phyloP scores from a whole-genome alignment of 2,329 filamentous ascomycete species.

The Penicillium sclerotigenum region DNA sequence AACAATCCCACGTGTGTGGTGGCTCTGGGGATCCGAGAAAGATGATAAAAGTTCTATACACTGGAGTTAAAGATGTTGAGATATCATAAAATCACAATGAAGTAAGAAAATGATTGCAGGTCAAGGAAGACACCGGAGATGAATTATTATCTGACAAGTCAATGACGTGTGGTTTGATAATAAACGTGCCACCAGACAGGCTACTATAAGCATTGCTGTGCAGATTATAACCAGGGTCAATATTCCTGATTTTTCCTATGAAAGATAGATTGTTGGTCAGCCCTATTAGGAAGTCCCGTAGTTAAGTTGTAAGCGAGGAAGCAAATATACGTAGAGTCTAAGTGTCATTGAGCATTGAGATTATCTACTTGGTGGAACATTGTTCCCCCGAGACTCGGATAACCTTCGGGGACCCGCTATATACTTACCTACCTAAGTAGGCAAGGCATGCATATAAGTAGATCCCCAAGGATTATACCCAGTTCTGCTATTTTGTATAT shows the following conservation, averaged over 20 bases:
- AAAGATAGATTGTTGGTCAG: not conserved
- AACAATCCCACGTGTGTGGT: not conserved
- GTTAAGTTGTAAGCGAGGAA: not conserved
- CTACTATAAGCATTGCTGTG: not conserved
- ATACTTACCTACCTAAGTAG: too few species aligned
- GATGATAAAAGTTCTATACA: not conserved
- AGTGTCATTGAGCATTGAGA: not conserved
- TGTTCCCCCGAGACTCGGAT: not conserved
- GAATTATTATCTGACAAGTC: not conserved
- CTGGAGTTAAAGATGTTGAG: not conserved
- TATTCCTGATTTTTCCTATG: not conserved
- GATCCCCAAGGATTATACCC: too few species aligned
- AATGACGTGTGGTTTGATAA: constrained; percentile 2
- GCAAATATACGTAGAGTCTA: not conserved
- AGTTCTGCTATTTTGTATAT: too few species aligned
- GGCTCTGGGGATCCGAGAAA: not conserved
- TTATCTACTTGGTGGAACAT: not conserved
- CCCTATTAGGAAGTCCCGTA: not conserved
- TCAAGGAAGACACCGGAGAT: not conserved
- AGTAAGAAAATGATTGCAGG: not conserved
- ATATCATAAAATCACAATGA: not conserved
- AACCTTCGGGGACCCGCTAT: too few species aligned
- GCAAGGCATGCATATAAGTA: too few species aligned
- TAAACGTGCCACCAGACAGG: not conserved
- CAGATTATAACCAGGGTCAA: not conserved